Evolutionary conservation across 176 grass and related monocot species (phyloP), one percentile per base, ranked within the genome.

Genomic region (Oryza meyeriana): DNA sequence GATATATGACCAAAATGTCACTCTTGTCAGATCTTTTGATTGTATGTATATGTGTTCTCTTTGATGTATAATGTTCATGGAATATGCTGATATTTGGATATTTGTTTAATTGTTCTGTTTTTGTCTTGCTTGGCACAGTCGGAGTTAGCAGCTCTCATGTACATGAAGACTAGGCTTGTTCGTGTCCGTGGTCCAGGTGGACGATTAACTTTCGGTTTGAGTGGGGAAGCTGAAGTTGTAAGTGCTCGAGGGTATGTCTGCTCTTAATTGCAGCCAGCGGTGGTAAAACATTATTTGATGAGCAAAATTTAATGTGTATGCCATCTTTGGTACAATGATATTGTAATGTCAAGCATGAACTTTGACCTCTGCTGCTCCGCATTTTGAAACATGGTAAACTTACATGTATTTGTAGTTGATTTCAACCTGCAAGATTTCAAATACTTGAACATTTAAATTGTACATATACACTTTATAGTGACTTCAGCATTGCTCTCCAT

Each of bases 201-300:
- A 66, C 76, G 82, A 66, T 58, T 98, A 68, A 85, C 86, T 78
- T 98, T 98, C 79, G 95, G 95, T 71, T 65, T 61, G 76, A 87
- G 92, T 86, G 90, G 92, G 81, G 95, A 98, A 89, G 92, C 92
- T 85, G 92, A 98, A 85, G 95, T 98, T 91, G 95, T 98, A 32
- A 98, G 95, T 91, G 95, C 95, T 77, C 79, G 90, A 84, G 95
- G 95, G 92, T 98, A 87, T 33, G 84, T 13, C 79, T 79, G 18
- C 31, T 75, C 80, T 80, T 68, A 8, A 74, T 84, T 35, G 32
- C 69, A 68, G 61, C 28, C 61, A 36, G 18, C 28, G 57, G 29
- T 55, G 36, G 12, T 74, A 70, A 38, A 63, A 57, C 22, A 67
- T 81, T 84, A 3, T 84, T 40, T 67, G 34, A 28, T 78, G 18